Conservation (phyloP, 1,139 yeast genomes). For the Meyerozyma carpophila region DNA sequence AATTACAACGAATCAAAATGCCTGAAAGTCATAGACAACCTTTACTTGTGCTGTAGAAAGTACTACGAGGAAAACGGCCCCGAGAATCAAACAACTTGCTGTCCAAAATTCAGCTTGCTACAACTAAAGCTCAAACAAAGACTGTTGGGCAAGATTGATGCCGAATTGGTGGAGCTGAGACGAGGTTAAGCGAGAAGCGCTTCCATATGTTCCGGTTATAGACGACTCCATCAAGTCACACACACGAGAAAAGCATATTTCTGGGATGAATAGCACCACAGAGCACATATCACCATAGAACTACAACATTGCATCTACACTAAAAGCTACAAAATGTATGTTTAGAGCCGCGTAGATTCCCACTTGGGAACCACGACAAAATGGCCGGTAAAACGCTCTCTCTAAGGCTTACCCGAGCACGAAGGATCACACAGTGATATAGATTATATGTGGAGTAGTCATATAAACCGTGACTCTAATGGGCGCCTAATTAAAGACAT, state of each 20-base stretch:
- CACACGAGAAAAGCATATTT: too few relatives aligned
- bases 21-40: conserved; percentile 48
- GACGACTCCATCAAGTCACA: too few relatives aligned
- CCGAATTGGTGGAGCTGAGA: conserved; percentile 30
- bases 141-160: conserved; percentile 47
- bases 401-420: conserved; percentile 96
- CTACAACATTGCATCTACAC: not conserved
- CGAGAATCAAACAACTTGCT: conserved; percentile 56
- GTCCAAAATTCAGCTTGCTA: conserved; percentile 56
- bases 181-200: not conserved
- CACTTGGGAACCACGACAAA: conserved; percentile 52
- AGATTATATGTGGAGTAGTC: conserved; percentile 47
- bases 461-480: conserved; percentile 81
- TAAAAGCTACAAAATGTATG: conserved; percentile 37
- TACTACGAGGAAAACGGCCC: conserved; percentile 51
- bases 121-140: conserved; percentile 57
- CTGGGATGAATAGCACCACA: not conserved
- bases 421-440: conserved; percentile 46
- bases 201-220: not conserved
- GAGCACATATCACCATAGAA: not conserved
- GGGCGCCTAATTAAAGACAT: conserved; percentile 87
- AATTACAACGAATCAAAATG: conserved; percentile 62
- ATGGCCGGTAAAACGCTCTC: conserved; percentile 52
- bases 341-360: conserved; percentile 65
- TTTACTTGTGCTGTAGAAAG: conserved; percentile 56